These are phyloP conservation scores for Cyanidioschyzon merolae DNA, from an alignment of 23 red algal species.

Conservation along the genomic window DNA sequence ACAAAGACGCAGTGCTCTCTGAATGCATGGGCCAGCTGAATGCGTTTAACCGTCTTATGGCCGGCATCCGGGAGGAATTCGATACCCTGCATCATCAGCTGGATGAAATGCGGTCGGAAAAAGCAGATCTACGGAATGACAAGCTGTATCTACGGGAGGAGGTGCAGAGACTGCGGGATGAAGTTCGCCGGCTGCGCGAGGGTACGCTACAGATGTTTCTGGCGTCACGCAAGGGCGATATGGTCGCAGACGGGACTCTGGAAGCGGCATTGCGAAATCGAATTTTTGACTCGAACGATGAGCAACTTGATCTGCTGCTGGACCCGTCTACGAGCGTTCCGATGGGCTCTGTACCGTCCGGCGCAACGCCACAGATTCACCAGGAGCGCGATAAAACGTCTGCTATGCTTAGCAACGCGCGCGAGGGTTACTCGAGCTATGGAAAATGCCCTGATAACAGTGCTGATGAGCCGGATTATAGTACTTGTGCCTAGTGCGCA, in stretches of 20 bases:
- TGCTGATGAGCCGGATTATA: background rate
- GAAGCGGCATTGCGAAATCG: slow-evolving; percentile 13
- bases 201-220: background rate
- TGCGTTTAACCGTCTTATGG: slow-evolving; percentile 4
- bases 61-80: slow-evolving; percentile 1
- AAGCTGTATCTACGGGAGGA: slow-evolving; percentile 6
- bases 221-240: slow-evolving; percentile 13
- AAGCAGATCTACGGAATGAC: slow-evolving; percentile 3
- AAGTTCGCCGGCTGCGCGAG: background rate
- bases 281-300: background rate
- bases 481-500: slow-evolving; percentile 6
- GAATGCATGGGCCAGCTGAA: slow-evolving; percentile 10
- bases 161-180: background rate
- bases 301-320: background rate
- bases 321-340: background rate
- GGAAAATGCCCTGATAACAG: background rate
- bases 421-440: background rate
- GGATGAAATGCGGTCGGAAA: slow-evolving; percentile 7
- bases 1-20: slow-evolving; percentile 16
- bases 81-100: background rate
- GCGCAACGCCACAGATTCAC: background rate
- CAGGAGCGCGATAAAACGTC: background rate
- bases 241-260: slow-evolving; percentile 9
- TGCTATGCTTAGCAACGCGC: background rate
- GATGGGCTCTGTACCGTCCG: background rate